phyloP scores from a whole-genome alignment of 2,329 filamentous ascomycete species.

The Pochonia chlamydosporia region DNA sequence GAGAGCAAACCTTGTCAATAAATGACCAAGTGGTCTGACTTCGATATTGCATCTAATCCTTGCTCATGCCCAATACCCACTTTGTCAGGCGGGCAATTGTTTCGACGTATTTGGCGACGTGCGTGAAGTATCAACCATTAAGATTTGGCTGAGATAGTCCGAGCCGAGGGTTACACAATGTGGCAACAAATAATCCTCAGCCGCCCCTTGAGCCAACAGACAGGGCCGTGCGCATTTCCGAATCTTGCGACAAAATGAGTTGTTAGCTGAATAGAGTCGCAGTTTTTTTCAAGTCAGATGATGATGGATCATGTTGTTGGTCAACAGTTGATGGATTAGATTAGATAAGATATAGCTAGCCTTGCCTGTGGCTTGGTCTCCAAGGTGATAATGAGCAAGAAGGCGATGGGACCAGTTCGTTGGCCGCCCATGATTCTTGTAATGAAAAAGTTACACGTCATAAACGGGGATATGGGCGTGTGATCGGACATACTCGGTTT shows the following conservation, averaged over 20 bases:
- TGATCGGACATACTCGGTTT: too few relatives aligned
- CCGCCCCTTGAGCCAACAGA: not conserved
- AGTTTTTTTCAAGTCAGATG: not conserved
- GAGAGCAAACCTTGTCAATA: not conserved
- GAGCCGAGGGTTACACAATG: not conserved
- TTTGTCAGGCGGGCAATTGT: not conserved
- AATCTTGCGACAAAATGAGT: not conserved
- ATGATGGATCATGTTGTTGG: not conserved
- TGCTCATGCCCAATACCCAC: not conserved
- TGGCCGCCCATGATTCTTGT: too few relatives aligned
- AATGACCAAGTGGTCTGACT: too few relatives aligned
- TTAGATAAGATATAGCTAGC: conserved; percentile 10
- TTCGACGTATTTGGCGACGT: not conserved
- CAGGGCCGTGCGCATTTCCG: not conserved
- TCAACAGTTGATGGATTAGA: conserved; percentile 8
- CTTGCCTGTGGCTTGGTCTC: too few relatives aligned
- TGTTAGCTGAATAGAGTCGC: not conserved
- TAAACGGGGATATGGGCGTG: too few relatives aligned
- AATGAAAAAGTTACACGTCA: too few relatives aligned
- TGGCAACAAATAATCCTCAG: not conserved
- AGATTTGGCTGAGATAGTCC: not conserved
- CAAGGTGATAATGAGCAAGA: too few relatives aligned
- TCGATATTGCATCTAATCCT: not conserved
- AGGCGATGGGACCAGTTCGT: too few relatives aligned
- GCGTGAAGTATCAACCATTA: not conserved